Conservation (phyloP, 139 green algal genomes). For the Chlorella ohadii region DNA sequence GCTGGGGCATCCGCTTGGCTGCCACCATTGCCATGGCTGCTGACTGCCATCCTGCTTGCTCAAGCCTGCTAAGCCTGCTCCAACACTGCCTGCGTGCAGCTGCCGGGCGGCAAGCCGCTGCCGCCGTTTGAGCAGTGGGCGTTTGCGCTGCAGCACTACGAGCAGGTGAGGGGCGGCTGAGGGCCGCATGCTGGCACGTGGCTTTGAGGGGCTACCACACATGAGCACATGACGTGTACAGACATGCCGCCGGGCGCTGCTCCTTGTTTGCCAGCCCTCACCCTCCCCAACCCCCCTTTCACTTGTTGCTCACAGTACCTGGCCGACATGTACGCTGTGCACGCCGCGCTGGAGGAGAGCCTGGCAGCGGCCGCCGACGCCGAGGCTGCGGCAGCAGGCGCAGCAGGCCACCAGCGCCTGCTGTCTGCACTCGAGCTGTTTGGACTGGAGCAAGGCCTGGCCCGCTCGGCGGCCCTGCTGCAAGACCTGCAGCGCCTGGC, state of each 20-base stretch:
- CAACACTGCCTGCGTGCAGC: neutral
- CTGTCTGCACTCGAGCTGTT: constrained; percentile 3
- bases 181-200: too few species aligned
- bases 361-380: neutral
- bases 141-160: constrained; percentile 36
- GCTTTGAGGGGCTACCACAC: too few species aligned
- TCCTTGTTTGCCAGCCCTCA: too few species aligned
- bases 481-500: constrained; percentile 5
- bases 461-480: neutral
- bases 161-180: neutral
- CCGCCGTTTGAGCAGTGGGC: constrained; percentile 46
- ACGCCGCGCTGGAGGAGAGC: constrained; percentile 40
- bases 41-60: neutral
- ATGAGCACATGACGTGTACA: too few species aligned
- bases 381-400: neutral
- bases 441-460: neutral
- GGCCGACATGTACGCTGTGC: constrained; percentile 43
- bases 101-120: constrained; percentile 17
- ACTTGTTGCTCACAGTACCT: constrained; percentile 25
- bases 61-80: too few species aligned
- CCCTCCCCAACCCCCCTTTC: neutral
- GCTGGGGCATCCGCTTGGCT: too few species aligned
- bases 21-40: neutral
- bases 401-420: neutral
- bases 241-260: too few species aligned